Evolutionary conservation across 2,329 filamentous ascomycete genomes (phyloP).

Genomic region (Cladosporium sp.): DNA sequence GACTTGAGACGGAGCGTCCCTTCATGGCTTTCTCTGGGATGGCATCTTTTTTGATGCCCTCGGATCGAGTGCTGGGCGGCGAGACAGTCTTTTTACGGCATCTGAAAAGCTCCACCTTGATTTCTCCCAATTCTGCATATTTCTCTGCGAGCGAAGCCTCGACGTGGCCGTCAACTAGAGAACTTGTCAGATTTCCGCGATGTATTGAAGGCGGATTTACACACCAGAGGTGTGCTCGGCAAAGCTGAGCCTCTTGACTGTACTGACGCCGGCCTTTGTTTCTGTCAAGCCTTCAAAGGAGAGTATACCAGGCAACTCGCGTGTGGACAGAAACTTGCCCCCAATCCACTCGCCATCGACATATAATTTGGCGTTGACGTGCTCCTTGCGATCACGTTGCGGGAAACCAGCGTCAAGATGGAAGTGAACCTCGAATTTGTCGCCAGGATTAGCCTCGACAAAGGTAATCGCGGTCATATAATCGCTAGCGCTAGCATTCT

Average conservation of each 20-base stretch:
- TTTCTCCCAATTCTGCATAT: conserved; percentile 17
- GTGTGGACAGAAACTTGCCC: neutral
- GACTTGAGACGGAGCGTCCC: conserved; percentile 24
- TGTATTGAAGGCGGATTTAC: neutral
- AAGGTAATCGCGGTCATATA: conserved; percentile 8
- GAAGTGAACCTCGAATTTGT: conserved; percentile 14
- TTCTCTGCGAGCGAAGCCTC: neutral
- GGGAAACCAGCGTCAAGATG: neutral
- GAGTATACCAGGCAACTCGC: neutral
- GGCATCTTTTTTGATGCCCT: neutral
- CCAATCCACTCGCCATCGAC: conserved; percentile 18
- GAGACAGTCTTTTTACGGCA: neutral
- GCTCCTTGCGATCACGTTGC: conserved; percentile 1
- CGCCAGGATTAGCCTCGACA: conserved; percentile 17
- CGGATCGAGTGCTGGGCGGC: neutral
- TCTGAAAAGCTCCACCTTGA: conserved; percentile 11
- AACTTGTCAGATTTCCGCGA: neutral
- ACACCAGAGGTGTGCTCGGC: conserved; percentile 18
- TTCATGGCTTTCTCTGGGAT: conserved; percentile 27
- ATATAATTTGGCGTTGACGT: neutral
- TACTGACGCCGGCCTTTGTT: neutral
- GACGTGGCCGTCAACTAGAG: conserved; percentile 12
- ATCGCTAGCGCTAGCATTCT: conserved; percentile 3
- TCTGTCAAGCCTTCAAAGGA: neutral
- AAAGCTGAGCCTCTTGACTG: conserved; percentile 16